These are phyloP conservation scores for Elsinoe perseae DNA, from an alignment of 2,329 filamentous ascomycete species.

Conservation along the genomic window DNA sequence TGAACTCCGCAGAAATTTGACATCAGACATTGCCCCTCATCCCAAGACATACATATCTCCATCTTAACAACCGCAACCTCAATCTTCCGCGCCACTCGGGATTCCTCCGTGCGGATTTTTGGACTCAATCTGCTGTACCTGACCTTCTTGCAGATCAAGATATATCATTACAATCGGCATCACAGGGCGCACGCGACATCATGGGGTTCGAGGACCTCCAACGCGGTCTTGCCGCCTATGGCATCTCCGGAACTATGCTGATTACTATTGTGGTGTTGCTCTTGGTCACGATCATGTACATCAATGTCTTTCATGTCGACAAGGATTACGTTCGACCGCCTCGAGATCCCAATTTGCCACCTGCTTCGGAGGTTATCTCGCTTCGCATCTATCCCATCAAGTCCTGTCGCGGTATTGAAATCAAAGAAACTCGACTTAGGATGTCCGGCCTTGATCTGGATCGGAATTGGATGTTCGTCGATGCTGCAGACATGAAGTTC, in stretches of 20 bases:
- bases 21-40: background rate
- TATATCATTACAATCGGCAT: no score
- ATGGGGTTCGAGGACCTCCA: constrained; percentile 11
- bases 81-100: background rate
- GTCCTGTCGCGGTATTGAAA: constrained; percentile 55
- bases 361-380: constrained; percentile 37
- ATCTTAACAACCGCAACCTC: constrained; percentile 2
- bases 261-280: constrained; percentile 23
- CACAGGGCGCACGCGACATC: background rate
- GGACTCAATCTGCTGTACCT: no score
- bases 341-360: constrained; percentile 27
- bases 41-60: constrained; percentile 2
- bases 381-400: constrained; percentile 58
- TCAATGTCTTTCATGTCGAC: constrained; percentile 21
- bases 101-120: no score
- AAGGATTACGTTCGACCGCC: constrained; percentile 21
- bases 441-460: constrained; percentile 54
- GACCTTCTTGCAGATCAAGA: no score
- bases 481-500: constrained; percentile 47
- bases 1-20: constrained; percentile 2
- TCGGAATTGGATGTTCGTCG: constrained; percentile 59
- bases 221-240: constrained; percentile 13
- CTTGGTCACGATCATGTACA: constrained; percentile 23
- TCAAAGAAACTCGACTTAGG: constrained; percentile 45
- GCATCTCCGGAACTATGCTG: constrained; percentile 22